Base-by-base conservation (phyloP, 2,329 filamentous ascomycete species). In the Neofusicoccum umdonicola region DNA sequence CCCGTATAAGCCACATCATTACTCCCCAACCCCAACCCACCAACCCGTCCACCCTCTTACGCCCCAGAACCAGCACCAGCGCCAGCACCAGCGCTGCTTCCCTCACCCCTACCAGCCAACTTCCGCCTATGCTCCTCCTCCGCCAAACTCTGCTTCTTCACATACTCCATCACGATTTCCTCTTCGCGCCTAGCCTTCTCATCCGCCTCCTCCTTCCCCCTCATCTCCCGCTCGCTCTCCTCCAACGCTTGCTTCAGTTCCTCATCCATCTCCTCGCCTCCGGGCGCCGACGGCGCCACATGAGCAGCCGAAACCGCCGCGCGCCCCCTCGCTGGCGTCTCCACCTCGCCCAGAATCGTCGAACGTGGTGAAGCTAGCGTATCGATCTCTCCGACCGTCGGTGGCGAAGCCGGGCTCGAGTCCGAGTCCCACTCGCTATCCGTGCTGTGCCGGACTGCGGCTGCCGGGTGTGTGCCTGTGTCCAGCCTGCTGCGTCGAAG, bases 101-200 rank as follows among this genome's bases (percentile, higher is more conserved):
- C 9, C 11, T 11, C 67, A 4, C 62, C 73, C 17, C 71, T 75
- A 1, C 72, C 77, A 67, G 77, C 80, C 4, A 67, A 67, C 63
- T 66, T 67, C 62, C 64, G 71, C 47, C 71, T 68, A 68, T 81
- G 77, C 72, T 88, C 82, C 68, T 88, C 88, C 76, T 94, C 91
- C 0, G 85, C 82, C 47, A 92, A 73, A 74, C 89, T 92, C 79
- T 93, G 89, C 79, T 88, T 90, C 81, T 89, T 90, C 45, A 92
- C 84, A 74, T 91, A 92, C 70, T 92, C 89, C 73, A 93, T 75
- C 48, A 62, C 58, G 65, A 90, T 87, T 64, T 92, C 86, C 72
- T 93, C 90, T 71, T 93, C 90, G 75, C 31, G 84, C 82, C 61
- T 73, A 74, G 76, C 74, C 70, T 73, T 74, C 69, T 69, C 66